Percentiles rank a stretch among this genome's conserved stretches.
phyloP scores from a whole-genome alignment of 352 stramenopile species.

The Aphanomyces astaci region DNA sequence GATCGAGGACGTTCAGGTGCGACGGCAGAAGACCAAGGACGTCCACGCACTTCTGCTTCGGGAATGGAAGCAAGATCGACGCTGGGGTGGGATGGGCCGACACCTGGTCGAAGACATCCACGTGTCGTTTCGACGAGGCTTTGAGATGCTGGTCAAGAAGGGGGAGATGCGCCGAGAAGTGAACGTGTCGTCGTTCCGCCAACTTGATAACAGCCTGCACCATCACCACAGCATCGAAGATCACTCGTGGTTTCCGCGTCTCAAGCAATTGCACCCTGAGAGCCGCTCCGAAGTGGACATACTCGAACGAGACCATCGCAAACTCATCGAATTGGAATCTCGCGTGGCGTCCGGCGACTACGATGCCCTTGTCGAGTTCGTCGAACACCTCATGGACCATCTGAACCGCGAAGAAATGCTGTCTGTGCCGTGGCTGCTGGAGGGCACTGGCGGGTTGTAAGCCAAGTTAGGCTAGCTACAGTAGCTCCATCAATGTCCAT shows the following conservation, averaged over 20 bases:
- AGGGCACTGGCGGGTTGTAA: constrained; percentile 12
- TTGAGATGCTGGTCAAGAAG: background rate
- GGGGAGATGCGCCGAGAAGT: background rate
- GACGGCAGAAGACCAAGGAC: background rate
- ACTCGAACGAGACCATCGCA: constrained; percentile 10
- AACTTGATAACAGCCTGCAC: constrained; percentile 4
- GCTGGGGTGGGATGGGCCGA: background rate
- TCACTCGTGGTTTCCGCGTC: constrained; percentile 9
- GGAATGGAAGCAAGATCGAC: constrained; percentile 2
- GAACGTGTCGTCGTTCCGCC: constrained; percentile 2
- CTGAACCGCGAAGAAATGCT: constrained; percentile 19
- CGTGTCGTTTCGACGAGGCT: background rate
- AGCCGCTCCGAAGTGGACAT: background rate
- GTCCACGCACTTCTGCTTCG: background rate
- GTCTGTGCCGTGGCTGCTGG: constrained; percentile 11
- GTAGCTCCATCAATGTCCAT: background rate
- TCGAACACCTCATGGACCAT: constrained; percentile 8
- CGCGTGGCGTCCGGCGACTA: background rate
- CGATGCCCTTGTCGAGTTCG: constrained; percentile 9
- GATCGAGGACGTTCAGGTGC: background rate
- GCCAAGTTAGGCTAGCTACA: no score
- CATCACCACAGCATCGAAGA: constrained; percentile 13
- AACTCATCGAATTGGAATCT: constrained; percentile 5
- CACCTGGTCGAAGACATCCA: constrained; percentile 17
- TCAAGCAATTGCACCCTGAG: constrained; percentile 7